phyloP scores from a whole-genome alignment of 2,329 filamentous ascomycete species.

The Diaporthe aspalathi region DNA sequence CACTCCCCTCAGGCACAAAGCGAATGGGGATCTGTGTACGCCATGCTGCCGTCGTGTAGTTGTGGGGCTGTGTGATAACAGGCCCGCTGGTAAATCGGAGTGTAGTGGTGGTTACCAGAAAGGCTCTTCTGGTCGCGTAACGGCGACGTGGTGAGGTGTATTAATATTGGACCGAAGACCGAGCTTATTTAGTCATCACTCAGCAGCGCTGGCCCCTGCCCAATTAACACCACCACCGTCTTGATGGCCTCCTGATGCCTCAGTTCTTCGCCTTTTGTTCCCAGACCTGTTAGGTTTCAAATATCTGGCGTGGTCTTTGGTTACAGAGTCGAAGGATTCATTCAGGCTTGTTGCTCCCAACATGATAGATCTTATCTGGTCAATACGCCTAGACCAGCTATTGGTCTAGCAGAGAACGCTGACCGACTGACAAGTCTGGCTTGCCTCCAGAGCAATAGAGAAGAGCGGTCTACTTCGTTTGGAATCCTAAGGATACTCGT shows the following conservation, averaged over 20 bases:
- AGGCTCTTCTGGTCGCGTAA: no score
- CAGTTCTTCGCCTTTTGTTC: not conserved
- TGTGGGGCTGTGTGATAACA: not conserved
- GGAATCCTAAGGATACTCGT: no score
- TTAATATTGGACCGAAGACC: not conserved
- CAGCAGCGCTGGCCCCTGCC: no score
- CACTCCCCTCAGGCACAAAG: not conserved
- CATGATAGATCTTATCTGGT: not conserved
- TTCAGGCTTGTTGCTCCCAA: not conserved
- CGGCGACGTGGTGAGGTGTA: not conserved
- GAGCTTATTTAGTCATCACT: no score
- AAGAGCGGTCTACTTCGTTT: no score
- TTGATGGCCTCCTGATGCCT: not conserved
- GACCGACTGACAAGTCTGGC: no score
- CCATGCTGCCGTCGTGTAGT: not conserved
- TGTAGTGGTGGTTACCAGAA: no score
- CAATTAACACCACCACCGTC: not conserved
- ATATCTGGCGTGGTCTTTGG: no score
- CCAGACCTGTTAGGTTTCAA: no score
- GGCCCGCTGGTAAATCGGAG: not conserved
- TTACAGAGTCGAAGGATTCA: no score
- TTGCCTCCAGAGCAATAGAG: no score
- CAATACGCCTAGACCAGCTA: not conserved
- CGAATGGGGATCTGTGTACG: not conserved
- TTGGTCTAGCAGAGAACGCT: no score